These are phyloP conservation scores for Aspergillus bombycis DNA, from an alignment of 2,329 filamentous ascomycete genomes.

Conservation along the genomic window DNA sequence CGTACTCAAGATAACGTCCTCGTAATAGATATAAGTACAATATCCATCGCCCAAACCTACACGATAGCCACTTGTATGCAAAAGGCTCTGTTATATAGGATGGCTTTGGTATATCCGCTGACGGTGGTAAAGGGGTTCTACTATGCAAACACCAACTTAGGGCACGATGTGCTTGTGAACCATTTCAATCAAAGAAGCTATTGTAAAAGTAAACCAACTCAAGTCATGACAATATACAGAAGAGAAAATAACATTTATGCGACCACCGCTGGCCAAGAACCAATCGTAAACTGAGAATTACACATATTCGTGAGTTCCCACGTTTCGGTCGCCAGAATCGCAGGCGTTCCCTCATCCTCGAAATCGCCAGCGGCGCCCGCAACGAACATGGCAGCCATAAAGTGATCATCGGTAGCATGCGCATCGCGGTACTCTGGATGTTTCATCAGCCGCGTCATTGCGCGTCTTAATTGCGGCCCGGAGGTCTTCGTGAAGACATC, in stretches of 20 bases:
- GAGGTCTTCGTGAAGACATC: slow-evolving; percentile 60
- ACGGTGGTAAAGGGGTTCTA: neutral
- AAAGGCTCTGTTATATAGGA: neutral
- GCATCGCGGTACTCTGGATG: slow-evolving; percentile 67
- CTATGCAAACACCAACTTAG: fast-evolving
- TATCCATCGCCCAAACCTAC: too few species aligned
- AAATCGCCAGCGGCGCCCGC: slow-evolving; percentile 58
- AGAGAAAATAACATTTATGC: neutral
- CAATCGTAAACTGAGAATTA: slow-evolving; percentile 63
- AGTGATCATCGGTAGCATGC: slow-evolving; percentile 72
- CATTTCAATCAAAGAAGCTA: neutral
- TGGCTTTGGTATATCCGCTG: too few species aligned
- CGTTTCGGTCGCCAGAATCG: slow-evolving; percentile 55
- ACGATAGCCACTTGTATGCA: neutral
- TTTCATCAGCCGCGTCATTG: slow-evolving; percentile 67
- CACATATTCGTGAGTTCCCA: slow-evolving; percentile 70
- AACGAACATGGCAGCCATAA: slow-evolving; percentile 67
- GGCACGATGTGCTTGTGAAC: neutral
- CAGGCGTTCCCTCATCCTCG: slow-evolving; percentile 46
- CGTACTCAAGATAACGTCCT: neutral
- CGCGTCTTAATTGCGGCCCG: slow-evolving; percentile 58
- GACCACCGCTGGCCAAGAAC: slow-evolving; percentile 36
- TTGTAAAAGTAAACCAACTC: neutral
- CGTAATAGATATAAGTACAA: neutral
- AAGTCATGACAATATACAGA: neutral